phyloP scores from a whole-genome alignment of 2,329 filamentous ascomycete genomes.

The Neobulgaria alba region DNA sequence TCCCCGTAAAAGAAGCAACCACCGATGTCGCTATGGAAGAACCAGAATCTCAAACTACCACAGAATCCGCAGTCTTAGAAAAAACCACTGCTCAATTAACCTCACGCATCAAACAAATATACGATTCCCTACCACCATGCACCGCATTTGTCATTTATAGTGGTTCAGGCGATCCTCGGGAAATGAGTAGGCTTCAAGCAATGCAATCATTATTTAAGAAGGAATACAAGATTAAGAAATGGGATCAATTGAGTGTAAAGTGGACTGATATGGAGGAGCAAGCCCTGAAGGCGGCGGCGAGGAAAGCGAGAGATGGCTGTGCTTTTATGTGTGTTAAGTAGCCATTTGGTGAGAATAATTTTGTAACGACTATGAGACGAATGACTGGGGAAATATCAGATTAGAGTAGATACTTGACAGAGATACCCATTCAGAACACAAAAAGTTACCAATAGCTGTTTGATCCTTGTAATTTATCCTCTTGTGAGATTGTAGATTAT shows the following conservation, averaged over 20 bases:
- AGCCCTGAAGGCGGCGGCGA: constrained; percentile 48
- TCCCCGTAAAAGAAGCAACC: not conserved
- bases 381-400: no score
- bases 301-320: constrained; percentile 50
- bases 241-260: constrained; percentile 57
- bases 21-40: not conserved
- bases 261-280: constrained; percentile 63
- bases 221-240: constrained; percentile 58
- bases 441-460: no score
- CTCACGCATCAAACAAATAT: constrained; percentile 44
- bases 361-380: no score
- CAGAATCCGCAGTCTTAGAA: constrained; percentile 5
- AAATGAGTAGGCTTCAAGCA: constrained; percentile 53
- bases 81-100: constrained; percentile 21
- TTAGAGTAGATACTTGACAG: no score
- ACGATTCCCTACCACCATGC: constrained; percentile 52
- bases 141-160: constrained; percentile 57
- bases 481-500: no score
- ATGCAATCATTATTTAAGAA: constrained; percentile 52
- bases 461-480: no score
- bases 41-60: not conserved
- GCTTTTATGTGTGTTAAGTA: constrained; percentile 60
- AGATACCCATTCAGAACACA: no score
- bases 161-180: constrained; percentile 59
- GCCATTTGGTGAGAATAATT: no score